Evolutionary conservation across 108 stramenopile genomes (phyloP), one percentile per base, ranked within the genome.

Genomic region (Nitzschia sp.): DNA sequence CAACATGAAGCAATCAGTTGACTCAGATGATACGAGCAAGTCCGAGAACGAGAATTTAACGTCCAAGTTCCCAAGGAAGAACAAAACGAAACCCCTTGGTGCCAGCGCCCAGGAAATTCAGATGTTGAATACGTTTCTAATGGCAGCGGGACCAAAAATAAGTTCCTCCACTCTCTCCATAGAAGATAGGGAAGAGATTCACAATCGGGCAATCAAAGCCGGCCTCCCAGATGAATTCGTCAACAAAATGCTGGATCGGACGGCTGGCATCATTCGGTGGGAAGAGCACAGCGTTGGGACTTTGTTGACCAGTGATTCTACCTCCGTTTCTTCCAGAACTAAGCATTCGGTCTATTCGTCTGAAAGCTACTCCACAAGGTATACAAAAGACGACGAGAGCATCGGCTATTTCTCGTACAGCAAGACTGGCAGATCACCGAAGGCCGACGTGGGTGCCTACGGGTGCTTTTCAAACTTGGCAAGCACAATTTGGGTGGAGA

Each of bases 201-300:
- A 75, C 36, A 21, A 55, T 47, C n/a, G 25, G 25, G 66, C 74
- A 25, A 45, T n/a, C 21, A 55, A 67, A 15, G 74, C 58, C 31
- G 74, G 74, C 4, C 46, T 75, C 11, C 33, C 64, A 26, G 47
- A 68, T 32, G 45, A 17, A 8, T 68, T 68, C 24, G 58, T 67
- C 23, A 45, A 75, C 46, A 67, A 42, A 46, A 59, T 75, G 36
- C 38, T 75, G 25, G 67, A 75, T 55, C 74, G 68, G 54, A 26
- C 66, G n/a, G 59, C 67, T 2, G 74, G 74, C 33, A 66, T 74
- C 0, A 26, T 62, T 11, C 19, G 61, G 29, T 62, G 61, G 61
- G 61, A 62, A 18, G 61, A 65, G 9, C 64, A 65, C 29, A 65
- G 64, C 45, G 29, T 32, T 5, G 19, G 31, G 1, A 53, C 64